phyloP scores from a whole-genome alignment of 2,329 filamentous ascomycete genomes.

The Cytospora leucostoma region DNA sequence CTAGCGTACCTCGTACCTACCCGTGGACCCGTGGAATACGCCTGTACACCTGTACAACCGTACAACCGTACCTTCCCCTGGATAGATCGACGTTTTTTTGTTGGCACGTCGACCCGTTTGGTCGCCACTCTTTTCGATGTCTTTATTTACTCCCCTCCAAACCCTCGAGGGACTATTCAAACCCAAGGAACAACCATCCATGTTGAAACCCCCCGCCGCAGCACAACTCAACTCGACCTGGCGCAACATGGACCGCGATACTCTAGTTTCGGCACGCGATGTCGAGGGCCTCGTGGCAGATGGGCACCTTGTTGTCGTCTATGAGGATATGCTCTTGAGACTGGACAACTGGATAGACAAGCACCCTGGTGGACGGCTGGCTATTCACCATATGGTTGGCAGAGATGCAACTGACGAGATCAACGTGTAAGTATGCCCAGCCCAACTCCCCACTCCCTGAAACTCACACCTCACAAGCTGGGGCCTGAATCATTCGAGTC shows the following conservation, averaged over 20 bases:
- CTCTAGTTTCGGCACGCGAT: conserved; percentile 45
- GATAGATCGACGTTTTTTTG: background rate
- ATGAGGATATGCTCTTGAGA: conserved; percentile 54
- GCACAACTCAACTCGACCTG: background rate
- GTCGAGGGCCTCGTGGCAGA: conserved; percentile 56
- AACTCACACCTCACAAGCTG: too few species aligned
- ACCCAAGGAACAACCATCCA: background rate
- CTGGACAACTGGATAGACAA: conserved; percentile 60
- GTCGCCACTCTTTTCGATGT: background rate
- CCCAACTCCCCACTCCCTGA: conserved; percentile 1
- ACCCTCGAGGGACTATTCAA: conserved; percentile 1
- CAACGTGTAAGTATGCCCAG: conserved; percentile 49
- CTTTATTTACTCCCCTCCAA: background rate
- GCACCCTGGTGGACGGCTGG: conserved; percentile 61
- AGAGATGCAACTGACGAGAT: conserved; percentile 62
- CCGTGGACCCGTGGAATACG: background rate
- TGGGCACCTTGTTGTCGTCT: conserved; percentile 58
- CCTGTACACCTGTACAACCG: background rate
- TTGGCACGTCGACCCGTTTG: background rate
- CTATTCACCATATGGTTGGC: conserved; percentile 63
- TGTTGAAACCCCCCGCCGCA: background rate
- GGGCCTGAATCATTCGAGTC: too few species aligned
- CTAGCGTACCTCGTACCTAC: conserved; percentile 1
- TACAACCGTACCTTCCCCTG: background rate
- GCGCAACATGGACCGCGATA: conserved; percentile 43